Conservation (phyloP, 2,329 filamentous ascomycete genomes). For the Fusarium stilboides region DNA sequence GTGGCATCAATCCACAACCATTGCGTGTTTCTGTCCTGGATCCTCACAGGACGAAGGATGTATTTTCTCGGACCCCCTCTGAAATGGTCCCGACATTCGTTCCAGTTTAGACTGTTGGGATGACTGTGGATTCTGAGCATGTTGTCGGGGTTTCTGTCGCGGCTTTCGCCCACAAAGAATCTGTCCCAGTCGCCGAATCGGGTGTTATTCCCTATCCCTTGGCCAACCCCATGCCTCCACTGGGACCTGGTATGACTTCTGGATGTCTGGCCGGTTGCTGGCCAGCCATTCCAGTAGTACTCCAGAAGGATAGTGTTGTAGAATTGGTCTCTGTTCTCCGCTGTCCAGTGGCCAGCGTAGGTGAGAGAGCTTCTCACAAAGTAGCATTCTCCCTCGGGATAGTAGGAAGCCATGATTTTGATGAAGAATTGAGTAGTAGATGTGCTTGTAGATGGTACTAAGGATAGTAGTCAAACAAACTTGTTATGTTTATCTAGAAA, state of each 20-base stretch:
- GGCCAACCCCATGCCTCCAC: neutral
- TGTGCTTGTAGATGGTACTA: neutral
- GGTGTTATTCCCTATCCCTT: accelerated
- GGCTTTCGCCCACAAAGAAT: conserved; percentile 22
- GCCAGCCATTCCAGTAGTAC: conserved; percentile 24
- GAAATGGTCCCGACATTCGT: conserved; percentile 5
- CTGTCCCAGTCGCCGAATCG: conserved; percentile 12
- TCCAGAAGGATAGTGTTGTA: conserved; percentile 8
- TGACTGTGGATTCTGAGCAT: conserved; percentile 8
- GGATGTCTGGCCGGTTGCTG: accelerated
- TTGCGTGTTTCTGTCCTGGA: accelerated
- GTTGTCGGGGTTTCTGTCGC: neutral
- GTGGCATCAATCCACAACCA: conserved; percentile 32
- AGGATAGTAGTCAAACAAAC: neutral
- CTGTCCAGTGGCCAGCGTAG: neutral
- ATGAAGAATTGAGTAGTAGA: neutral
- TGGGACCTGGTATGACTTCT: neutral
- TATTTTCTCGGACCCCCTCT: neutral
- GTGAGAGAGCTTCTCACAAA: conserved; percentile 9
- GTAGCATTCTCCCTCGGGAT: conserved; percentile 33
- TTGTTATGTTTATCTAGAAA: neutral
- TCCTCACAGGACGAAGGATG: conserved; percentile 17
- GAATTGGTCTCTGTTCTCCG: neutral
- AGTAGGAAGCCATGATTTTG: conserved; percentile 17
- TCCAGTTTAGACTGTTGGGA: conserved; percentile 24